Percentiles rank a stretch among this genome's conserved stretches.
These are phyloP conservation scores for Gastrolobium villosum DNA, from an alignment of 306 rosid species.

Conservation along the genomic window DNA sequence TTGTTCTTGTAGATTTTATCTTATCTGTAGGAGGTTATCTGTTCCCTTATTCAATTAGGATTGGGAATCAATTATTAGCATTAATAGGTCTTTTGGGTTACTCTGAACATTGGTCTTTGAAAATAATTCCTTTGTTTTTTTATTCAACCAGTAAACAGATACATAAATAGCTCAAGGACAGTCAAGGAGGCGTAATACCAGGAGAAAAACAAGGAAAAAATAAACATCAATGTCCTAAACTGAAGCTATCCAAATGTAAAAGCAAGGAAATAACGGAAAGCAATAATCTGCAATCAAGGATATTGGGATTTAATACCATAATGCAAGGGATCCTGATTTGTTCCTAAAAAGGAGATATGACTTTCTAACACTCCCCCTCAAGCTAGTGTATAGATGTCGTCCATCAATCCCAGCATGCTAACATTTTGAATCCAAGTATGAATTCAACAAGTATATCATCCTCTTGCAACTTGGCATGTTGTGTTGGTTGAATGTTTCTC, in stretches of 20 bases:
- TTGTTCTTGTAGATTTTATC: not conserved
- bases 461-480: too few species aligned
- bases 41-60: conserved; percentile 19
- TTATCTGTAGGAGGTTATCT: not conserved
- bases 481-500: too few species aligned
- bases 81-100: conserved; percentile 1
- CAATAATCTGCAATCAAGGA: conserved; percentile 16
- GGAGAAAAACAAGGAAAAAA: not conserved
- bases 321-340: conserved; percentile 12
- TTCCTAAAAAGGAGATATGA: not conserved
- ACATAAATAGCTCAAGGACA: not conserved
- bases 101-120: not conserved
- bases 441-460: too few species aligned
- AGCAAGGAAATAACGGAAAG: conserved; percentile 35
- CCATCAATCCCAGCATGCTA: too few species aligned
- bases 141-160: not conserved
- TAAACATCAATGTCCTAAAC: conserved; percentile 6
- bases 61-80: conserved; percentile 1
- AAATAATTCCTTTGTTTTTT: not conserved
- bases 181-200: not conserved
- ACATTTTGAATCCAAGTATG: too few species aligned
- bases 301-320: conserved; percentile 12
- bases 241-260: conserved; percentile 14
- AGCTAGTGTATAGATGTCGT: too few species aligned
- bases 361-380: too few species aligned